Base-by-base conservation (phyloP, 2,329 filamentous ascomycete genomes). In the Diaporthe longicolla region DNA sequence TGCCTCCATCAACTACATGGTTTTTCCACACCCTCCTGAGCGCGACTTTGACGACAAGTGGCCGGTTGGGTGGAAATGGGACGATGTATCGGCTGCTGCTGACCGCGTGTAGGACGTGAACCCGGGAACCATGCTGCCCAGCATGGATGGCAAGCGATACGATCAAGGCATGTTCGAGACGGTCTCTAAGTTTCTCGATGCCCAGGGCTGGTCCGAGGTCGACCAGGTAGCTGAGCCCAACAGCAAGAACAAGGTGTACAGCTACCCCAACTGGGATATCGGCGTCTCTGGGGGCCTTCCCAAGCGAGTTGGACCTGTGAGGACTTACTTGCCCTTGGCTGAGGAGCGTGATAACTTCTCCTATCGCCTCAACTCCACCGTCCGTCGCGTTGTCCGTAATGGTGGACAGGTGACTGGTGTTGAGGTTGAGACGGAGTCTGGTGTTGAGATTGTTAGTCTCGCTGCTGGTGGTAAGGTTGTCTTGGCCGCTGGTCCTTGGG, bases 1-100 rank as follows among this genome's bases (percentile, higher is more conserved):
- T 52, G 61, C 61, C 19, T 10, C 61, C 29, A 66, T 66, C 43
- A 66, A 66, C 29, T 66, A 66, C 21, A 66, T 66, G 63, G 63
- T 66, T 2, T 66, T 66, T 45, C 63, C 63, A 5, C 63, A 45
- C 17, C 63, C 63, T 5, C 63, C 63, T 15, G 63, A 37, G 63
- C 63, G 48, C 26, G 81, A 82, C 76, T 82, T 80, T 52, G 74
- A 66, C 45, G 63, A 81, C 68, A 78, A 78, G 57, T 81, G 78
- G 79, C 79, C 79, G 1, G 73, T 74, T 21, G 79, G 79, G 37
- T 81, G 80, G 80, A 77, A 77, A 69, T 78, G 78, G 71, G 71
- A 73, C 6, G 79, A 81, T 11, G 73, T 80, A 40, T 68, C 73
- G 4, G 71, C 73, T 1, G 79, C 79, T 21, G 76, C 79, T 11